Base-by-base conservation (phyloP, 2,329 filamentous ascomycete species). In the Colletotrichum melonis region DNA sequence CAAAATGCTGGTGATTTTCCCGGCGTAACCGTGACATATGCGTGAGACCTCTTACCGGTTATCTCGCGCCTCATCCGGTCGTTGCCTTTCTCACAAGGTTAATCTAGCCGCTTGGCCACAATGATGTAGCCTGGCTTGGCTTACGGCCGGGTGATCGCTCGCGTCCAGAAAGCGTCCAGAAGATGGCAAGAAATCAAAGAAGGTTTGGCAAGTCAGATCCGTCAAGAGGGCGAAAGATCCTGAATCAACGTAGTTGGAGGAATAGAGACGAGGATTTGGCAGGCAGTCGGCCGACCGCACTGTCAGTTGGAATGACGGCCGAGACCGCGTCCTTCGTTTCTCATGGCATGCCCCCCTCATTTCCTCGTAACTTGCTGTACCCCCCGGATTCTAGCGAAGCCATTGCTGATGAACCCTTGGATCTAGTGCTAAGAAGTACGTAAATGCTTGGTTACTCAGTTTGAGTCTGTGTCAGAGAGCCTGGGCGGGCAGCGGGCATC, bases 401-500 rank as follows among this genome's bases (percentile, higher is more conserved):
- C 52, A 42, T 46, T 19, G 6, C 52, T 22, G 28, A 54, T 54
- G 54, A 22, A 11, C 67, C 22, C 30, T 35, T 62, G 16, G 26
- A 26, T 30, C 46, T 35, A 69, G 52, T 28, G 60, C 32, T 52
- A 16, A n/a, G n/a, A 19, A 35, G 16, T 52, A 16, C 6, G 19
- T 32, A 32, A 32, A 11, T 49, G n/a, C 7, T 42, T 12, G 26
- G 26, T 32, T 56, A 22, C 35, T 64, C 32, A 35, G 26, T 58
- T 58, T 38, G 66, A 46, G 66, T 60, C 42, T 63, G 69, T 64
- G 69, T 32, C 8, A 24, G 24, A 22, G 52, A 52, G 60, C 38
- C 24, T 14, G 46, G 54, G 58, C 65, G 54, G 57, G 56, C 56
- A 63, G 35, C 28, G 56, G 52, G 30, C 42, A 64, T 69, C 28